These are phyloP conservation scores for Trichoderma asperelloides DNA, from an alignment of 495 filamentous ascomycete species.

Conservation along the genomic window DNA sequence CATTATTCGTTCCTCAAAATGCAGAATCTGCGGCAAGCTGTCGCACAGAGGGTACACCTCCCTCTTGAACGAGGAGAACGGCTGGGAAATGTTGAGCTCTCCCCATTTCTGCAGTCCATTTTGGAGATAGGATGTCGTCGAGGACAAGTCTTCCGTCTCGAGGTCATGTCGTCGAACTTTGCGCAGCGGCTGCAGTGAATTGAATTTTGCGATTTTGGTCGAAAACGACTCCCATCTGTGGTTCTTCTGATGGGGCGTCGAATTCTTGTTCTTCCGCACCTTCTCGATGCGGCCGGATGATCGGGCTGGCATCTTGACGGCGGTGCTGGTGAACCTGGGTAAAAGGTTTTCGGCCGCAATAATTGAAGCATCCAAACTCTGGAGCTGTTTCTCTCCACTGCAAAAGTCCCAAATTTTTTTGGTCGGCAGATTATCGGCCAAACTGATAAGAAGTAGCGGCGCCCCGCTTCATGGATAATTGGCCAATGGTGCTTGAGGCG, in stretches of 20 bases:
- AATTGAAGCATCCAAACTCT: background rate
- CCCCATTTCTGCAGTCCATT: constrained; percentile 78
- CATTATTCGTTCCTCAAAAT: constrained; percentile 80
- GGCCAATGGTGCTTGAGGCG: background rate
- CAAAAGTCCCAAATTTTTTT: constrained; percentile 8
- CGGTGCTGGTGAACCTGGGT: background rate
- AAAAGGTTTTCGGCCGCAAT: constrained; percentile 5
- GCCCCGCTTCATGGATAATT: background rate
- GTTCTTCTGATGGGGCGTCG: constrained; percentile 66
- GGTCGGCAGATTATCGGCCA: background rate
- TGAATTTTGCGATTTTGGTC: constrained; percentile 84
- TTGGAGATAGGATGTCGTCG: constrained; percentile 69
- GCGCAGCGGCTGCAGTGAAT: constrained; percentile 77
- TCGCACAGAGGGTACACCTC: constrained; percentile 71
- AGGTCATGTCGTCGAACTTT: constrained; percentile 73
- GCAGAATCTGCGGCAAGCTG: constrained; percentile 81
- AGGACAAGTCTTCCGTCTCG: constrained; percentile 61
- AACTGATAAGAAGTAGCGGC: background rate
- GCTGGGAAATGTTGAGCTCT: constrained; percentile 78
- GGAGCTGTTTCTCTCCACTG: background rate
- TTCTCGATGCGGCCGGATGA: constrained; percentile 57
- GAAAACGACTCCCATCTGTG: constrained; percentile 91
- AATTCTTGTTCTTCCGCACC: constrained; percentile 53
- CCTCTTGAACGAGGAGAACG: constrained; percentile 63
- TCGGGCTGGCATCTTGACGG: constrained; percentile 40